Evolutionary conservation across 2,329 filamentous ascomycete genomes (phyloP), one percentile per base, ranked within the genome.

Genomic region (Talaromyces sp.): DNA sequence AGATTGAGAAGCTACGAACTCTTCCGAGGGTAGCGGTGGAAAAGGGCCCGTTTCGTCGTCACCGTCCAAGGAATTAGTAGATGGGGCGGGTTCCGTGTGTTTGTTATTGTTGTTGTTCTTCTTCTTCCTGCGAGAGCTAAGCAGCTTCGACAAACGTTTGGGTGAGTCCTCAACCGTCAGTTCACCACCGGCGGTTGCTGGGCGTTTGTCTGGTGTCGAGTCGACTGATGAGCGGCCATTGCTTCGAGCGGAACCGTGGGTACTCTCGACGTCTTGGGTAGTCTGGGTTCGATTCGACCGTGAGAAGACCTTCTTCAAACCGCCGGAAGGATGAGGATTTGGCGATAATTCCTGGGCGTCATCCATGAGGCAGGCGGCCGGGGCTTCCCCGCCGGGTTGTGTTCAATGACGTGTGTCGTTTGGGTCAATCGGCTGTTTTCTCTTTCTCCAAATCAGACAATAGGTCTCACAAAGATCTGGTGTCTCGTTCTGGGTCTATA

Each of bases 61-160:
- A 5, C 51, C 33, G 15, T 19, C 19, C 10, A 39, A 28, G 3
- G 57, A 51, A 17, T 61, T 59, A 3, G 58, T 33, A 42, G 60
- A 62, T 22, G 55, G 55, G 54, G 57, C 49, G 9, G 61, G 59
- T 3, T 54, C 49, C 25, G 57, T 19, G 15, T 27, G 44, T 39
- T 63, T 62, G 19, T 65, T 65, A 22, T 72, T 69, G 44, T 25
- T 47, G 22, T 25, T 47, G 55, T 68, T 78, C 65, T 79, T 80
- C 61, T 79, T 78, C 69, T 74, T 75, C 36, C 73, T 72, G 56
- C 75, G 73, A 32, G 74, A 72, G 28, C 76, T 72, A 58, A 84
- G 77, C 60, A 86, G 71, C 65, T 81, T 83, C 11, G 83, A 81
- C 64, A 86, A 77, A 58, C 81, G 72, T 67, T 76, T 77, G 57